These are phyloP conservation scores for Sporobolomyces pararoseus DNA, from an alignment of 768 basidiomycete species.

Conservation along the genomic window DNA sequence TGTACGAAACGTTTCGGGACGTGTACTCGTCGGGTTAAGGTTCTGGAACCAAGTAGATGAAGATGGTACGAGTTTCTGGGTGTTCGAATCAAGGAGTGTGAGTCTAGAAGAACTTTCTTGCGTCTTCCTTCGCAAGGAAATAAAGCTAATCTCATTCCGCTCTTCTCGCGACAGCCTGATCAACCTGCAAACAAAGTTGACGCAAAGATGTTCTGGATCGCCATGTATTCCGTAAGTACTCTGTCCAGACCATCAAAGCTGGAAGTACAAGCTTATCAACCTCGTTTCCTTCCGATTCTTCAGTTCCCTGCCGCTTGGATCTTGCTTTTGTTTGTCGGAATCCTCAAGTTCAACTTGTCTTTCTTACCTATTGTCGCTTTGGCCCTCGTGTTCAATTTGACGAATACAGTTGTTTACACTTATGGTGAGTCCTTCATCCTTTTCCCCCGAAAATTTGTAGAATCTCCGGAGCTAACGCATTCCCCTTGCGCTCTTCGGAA, in stretches of 20 bases:
- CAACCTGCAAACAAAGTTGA: slow-evolving; percentile 77
- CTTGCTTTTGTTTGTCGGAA: slow-evolving; percentile 76
- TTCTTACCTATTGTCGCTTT: slow-evolving; percentile 92
- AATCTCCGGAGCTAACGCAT: too few species aligned
- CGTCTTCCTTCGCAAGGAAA: not conserved
- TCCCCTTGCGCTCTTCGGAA: not conserved
- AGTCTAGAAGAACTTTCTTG: slow-evolving; percentile 67
- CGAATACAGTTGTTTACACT: slow-evolving; percentile 93
- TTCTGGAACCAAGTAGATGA: slow-evolving; percentile 99
- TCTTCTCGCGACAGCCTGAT: slow-evolving; percentile 19
- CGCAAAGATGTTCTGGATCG: slow-evolving; percentile 50
- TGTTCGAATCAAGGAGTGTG: slow-evolving; percentile 95
- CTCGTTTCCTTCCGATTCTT: not conserved
- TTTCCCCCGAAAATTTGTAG: too few species aligned
- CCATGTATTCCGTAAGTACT: slow-evolving; percentile 36
- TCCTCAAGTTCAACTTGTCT: slow-evolving; percentile 68
- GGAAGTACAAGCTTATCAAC: not conserved
- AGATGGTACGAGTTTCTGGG: slow-evolving; percentile 74
- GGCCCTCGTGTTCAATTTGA: slow-evolving; percentile 91
- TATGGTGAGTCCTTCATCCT: slow-evolving; percentile 71
- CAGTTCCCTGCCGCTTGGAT: slow-evolving; percentile 89
- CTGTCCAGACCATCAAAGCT: not conserved
- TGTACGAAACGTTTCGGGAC: slow-evolving; percentile 89
- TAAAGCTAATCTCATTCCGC: too few species aligned
- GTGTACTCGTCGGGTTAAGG: slow-evolving; percentile 86